Evolutionary conservation across 2,329 filamentous ascomycete genomes (phyloP).

Genomic region (Thermothelomyces thermophilus): DNA sequence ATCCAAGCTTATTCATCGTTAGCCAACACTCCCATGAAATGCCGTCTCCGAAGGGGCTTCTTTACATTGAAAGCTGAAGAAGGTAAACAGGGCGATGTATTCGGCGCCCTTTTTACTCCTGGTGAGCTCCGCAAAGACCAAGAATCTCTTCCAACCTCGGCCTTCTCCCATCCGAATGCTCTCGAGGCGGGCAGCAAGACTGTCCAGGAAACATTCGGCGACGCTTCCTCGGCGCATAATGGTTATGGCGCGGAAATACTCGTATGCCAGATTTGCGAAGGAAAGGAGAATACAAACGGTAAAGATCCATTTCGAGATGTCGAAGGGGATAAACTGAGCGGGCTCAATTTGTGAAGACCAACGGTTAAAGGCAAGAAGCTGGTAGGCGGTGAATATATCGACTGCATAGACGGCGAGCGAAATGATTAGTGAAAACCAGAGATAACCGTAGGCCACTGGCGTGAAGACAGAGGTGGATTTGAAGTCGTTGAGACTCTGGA

Average conservation of each 20-base stretch:
- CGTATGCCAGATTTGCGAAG: constrained; percentile 71
- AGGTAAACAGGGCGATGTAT: constrained; percentile 85
- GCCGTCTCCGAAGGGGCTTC: constrained; percentile 21
- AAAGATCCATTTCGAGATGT: constrained; percentile 91
- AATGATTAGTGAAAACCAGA: constrained; percentile 72
- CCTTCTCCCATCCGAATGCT: constrained; percentile 68
- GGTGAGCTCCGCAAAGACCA: constrained; percentile 88
- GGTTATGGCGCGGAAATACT: constrained; percentile 70
- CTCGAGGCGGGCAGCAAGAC: constrained; percentile 75
- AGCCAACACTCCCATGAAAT: constrained; percentile 9
- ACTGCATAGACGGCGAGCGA: constrained; percentile 81
- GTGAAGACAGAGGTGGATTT: constrained; percentile 72
- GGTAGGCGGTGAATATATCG: constrained; percentile 89
- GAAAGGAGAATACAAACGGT: constrained; percentile 86
- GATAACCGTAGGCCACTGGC: constrained; percentile 73
- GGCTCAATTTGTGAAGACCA: constrained; percentile 84
- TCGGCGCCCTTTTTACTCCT: constrained; percentile 87
- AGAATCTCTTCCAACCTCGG: constrained; percentile 78
- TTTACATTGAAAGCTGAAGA: constrained; percentile 67
- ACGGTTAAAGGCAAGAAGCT: constrained; percentile 78
- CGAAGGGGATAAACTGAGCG: constrained; percentile 58
- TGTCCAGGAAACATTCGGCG: constrained; percentile 86
- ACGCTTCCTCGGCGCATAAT: constrained; percentile 82
- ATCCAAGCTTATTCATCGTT: constrained; percentile 61
- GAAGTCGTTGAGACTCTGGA: constrained; percentile 63